phyloP scores from a whole-genome alignment of 2,329 filamentous ascomycete species.

The Alternaria sp. region DNA sequence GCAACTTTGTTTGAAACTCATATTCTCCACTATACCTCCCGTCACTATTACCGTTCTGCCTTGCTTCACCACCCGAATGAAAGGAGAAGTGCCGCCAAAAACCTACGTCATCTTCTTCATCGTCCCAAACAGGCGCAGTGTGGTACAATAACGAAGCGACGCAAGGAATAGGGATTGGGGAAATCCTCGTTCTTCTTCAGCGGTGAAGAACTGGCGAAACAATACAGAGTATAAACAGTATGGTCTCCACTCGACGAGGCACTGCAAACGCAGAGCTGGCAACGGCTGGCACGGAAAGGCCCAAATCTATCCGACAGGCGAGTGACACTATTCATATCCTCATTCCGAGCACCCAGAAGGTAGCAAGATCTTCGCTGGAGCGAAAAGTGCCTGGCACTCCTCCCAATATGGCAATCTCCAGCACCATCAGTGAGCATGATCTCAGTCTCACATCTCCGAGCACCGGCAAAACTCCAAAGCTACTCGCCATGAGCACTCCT shows the following conservation, averaged over 20 bases:
- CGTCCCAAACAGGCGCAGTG: background rate
- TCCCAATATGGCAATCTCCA: background rate
- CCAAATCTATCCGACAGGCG: background rate
- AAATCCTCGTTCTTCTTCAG: background rate
- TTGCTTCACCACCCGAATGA: background rate
- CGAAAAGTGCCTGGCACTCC: background rate
- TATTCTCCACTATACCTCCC: background rate
- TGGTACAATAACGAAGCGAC: background rate
- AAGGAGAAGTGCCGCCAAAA: background rate
- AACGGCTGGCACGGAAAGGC: background rate
- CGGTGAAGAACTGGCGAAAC: constrained; percentile 1
- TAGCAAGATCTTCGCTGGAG: background rate
- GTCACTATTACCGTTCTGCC: background rate
- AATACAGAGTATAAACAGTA: constrained; percentile 5
- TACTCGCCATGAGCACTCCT: background rate
- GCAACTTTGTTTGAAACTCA: constrained; percentile 12
- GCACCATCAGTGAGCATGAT: constrained; percentile 19
- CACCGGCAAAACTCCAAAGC: background rate
- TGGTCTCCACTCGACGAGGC: constrained; percentile 25
- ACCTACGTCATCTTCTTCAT: background rate
- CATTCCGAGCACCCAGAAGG: background rate
- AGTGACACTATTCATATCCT: constrained; percentile 8
- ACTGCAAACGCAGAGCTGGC: constrained; percentile 12
- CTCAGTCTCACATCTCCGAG: constrained; percentile 26
- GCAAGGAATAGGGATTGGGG: background rate